Evolutionary conservation across 2,329 filamentous ascomycete genomes (phyloP).

Genomic region (Colletotrichum sp.): DNA sequence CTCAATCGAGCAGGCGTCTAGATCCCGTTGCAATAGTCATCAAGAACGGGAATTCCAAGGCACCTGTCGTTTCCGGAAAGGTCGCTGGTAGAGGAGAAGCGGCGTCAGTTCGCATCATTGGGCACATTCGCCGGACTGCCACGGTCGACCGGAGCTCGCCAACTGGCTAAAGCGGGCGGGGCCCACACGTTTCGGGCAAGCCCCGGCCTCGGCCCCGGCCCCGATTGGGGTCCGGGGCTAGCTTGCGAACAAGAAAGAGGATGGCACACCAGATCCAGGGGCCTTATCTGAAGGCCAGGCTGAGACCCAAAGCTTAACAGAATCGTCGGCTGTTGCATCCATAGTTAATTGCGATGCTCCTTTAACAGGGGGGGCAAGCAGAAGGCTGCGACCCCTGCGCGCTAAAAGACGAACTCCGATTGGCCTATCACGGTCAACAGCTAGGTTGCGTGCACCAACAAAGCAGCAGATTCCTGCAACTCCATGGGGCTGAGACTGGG

Average conservation of each 20-base stretch:
- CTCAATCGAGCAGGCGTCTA: background rate
- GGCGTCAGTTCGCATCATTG: background rate
- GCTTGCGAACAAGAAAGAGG: background rate
- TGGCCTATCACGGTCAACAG: background rate
- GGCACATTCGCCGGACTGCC: background rate
- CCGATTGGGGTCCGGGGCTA: background rate
- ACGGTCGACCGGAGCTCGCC: background rate
- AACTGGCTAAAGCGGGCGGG: background rate
- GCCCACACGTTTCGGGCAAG: background rate
- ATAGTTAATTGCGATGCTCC: background rate
- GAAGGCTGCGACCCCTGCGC: background rate
- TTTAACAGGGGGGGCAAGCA: background rate
- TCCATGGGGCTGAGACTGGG: background rate
- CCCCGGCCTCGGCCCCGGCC: background rate
- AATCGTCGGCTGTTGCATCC: background rate
- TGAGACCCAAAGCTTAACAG: background rate
- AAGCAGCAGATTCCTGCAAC: background rate
- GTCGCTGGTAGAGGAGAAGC: accelerated
- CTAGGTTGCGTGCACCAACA: background rate
- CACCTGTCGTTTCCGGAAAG: background rate
- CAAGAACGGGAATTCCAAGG: background rate
- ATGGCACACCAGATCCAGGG: background rate
- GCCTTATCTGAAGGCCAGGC: background rate
- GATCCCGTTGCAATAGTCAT: background rate
- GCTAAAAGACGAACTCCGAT: background rate